Evolutionary conservation across 768 basidiomycete species (phyloP).

Genomic region (Butyriboletus loyo): DNA sequence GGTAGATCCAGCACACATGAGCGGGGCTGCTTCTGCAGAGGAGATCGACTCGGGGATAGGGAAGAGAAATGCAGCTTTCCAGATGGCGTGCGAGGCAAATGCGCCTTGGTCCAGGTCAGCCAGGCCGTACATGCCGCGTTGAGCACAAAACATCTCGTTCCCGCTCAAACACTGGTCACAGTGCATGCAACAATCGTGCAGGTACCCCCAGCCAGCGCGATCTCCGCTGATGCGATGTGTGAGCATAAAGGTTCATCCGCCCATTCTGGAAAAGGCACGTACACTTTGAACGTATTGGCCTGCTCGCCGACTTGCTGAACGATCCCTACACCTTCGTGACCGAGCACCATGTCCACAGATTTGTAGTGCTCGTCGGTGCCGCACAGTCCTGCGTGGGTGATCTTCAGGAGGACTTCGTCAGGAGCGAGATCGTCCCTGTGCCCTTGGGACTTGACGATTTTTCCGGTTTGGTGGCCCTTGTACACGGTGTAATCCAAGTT

Average conservation of each 20-base stretch:
- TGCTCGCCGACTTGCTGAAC: conserved; percentile 31
- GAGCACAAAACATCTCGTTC: conserved; percentile 28
- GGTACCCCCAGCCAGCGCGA: conserved; percentile 36
- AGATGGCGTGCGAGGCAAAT: conserved; percentile 35
- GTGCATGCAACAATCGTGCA: conserved; percentile 31
- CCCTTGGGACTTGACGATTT: conserved; percentile 15
- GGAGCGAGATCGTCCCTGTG: conserved; percentile 18
- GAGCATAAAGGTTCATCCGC: neutral
- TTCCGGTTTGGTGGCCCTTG: conserved; percentile 27
- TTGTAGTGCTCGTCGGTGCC: conserved; percentile 39
- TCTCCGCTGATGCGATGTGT: conserved; percentile 28
- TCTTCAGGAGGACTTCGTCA: conserved; percentile 30
- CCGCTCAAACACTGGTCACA: conserved; percentile 35
- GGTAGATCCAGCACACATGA: conserved; percentile 38
- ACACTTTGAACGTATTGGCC: conserved; percentile 35
- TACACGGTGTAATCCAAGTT: conserved; percentile 28
- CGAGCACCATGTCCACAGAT: conserved; percentile 34
- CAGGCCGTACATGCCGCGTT: conserved; percentile 25
- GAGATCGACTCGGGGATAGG: conserved; percentile 31
- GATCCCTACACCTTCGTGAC: conserved; percentile 39
- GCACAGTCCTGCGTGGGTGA: conserved; percentile 37
- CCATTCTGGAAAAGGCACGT: conserved; percentile 12
- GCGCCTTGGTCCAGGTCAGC: conserved; percentile 33
- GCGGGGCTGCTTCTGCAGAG: conserved; percentile 32
- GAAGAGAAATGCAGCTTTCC: conserved; percentile 35